Base-by-base conservation (phyloP, 139 green algal species). In the Picochlorum sp. region DNA sequence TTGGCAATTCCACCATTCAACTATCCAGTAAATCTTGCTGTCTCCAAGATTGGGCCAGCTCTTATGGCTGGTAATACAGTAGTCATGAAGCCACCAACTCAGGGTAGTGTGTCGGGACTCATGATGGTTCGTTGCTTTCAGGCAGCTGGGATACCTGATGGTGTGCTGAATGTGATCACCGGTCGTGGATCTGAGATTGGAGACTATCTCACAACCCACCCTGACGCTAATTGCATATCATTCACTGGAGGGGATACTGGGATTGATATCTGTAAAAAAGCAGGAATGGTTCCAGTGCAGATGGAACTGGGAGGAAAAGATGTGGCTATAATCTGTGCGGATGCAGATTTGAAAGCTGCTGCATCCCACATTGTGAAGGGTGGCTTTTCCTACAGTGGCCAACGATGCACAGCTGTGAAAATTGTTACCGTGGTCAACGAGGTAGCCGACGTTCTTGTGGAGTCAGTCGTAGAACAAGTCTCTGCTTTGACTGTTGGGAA, bases 221-320 rank as follows among this genome's bases (percentile, higher is more conserved):
- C 83, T 4, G 32, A 30, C 1, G 84, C 81, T 50, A 86, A 89
- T 69, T 90, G 80, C 81, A 93, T 97, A 66, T 88, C 70, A 51
- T 93, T 94, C 77, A 95, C 87, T 1, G 87, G 86, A 22, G 85
- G 85, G 12, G 84, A 91, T 81, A 91, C 84, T 31, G 63, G 79
- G 28, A 80, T 91, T 55, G 58, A 67, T 52, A 89, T 92, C 68
- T 76, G 62, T n/a, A 73, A 71, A 30, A 96, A 95, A 75, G 89
- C 87, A 12, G 78, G 80, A 59, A 96, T 96, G 88, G 72, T 96
- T 12, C 86, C 89, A 14, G 63, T 97, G 39, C 89, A 97, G 73
- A 97, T 96, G 89, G 90, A 98, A 87, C 84, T 98, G 28, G 91
- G 91, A 18, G 91, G 91, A 64, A 98, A 98, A 82, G 87, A 96